These are phyloP conservation scores for Wickerhamomyces ciferrii DNA, from an alignment of 805 yeast genomes.

Conservation along the genomic window DNA sequence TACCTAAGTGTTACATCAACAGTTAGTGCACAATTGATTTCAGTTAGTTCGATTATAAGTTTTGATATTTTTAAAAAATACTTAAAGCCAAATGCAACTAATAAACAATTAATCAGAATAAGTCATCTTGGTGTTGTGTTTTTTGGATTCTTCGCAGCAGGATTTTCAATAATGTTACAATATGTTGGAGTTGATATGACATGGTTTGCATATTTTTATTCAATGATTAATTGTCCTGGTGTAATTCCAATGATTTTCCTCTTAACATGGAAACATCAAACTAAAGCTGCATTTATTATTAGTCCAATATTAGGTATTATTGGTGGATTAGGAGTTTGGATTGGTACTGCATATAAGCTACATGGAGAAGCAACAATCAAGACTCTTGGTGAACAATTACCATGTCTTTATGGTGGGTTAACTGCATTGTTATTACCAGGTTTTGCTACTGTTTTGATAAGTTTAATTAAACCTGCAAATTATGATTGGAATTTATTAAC, in stretches of 20 bases:
- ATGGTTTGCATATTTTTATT: constrained; percentile 25
- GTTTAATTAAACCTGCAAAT: constrained; percentile 24
- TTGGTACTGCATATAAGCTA: constrained; percentile 23
- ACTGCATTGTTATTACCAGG: constrained; percentile 29
- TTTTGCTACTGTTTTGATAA: constrained; percentile 22
- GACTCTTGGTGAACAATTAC: constrained; percentile 26
- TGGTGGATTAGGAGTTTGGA: constrained; percentile 28
- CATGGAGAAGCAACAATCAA: constrained; percentile 23
- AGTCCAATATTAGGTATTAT: constrained; percentile 27
- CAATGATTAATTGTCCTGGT: constrained; percentile 34
- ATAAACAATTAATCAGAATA: constrained; percentile 26
- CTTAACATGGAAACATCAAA: constrained; percentile 30
- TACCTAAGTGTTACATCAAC: constrained; percentile 37
- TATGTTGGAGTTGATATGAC: constrained; percentile 24
- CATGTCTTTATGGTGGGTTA: constrained; percentile 31
- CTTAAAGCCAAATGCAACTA: constrained; percentile 31
- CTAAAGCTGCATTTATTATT: constrained; percentile 24
- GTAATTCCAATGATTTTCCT: constrained; percentile 30
- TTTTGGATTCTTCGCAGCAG: constrained; percentile 35
- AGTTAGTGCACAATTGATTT: constrained; percentile 35
- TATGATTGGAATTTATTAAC: constrained; percentile 26
- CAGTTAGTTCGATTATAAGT: constrained; percentile 32
- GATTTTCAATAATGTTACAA: constrained; percentile 30
- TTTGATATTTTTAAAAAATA: constrained; percentile 34
- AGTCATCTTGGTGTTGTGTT: constrained; percentile 29